Evolutionary conservation across 2,329 filamentous ascomycete genomes (phyloP), one percentile per base, ranked within the genome.

Genomic region (Piedraia hortae): DNA sequence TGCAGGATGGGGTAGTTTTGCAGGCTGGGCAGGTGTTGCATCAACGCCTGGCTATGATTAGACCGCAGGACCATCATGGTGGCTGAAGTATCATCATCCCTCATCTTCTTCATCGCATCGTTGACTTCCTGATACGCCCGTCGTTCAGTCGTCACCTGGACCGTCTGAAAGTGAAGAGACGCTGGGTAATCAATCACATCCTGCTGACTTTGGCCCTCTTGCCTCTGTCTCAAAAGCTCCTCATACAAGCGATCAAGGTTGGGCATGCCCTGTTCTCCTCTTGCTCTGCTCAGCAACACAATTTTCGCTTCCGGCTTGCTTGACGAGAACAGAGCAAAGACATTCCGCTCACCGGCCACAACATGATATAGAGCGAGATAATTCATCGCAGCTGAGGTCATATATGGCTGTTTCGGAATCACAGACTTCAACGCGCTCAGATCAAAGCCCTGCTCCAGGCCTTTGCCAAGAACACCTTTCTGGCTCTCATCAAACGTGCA

Each of bases 351-450:
- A 3, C 80, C 78, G 7, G 78, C 68, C 19, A 70, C 68, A 37
- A 97, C 71, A 45, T 99, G 85, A 26, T 90, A 91, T 13, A 97
- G 53, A 39, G 85, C 91, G 24, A 93, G 56, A 40, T 89, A 97
- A 10, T 67, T 68, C 41, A 93, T 55, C 23, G 32, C 31, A 1
- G 68, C 63, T 2, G 68, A 58, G 10, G 69, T 60, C 2, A 97
- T 62, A 37, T 97, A 97, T 1, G 69, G 58, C 20, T 58, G 53
- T 37, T 77, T 71, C 0, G 57, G 45, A 1, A 67, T 60, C 10
- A 64, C 54, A 21, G 66, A 62, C 32, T 67, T 65, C 19, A 99
- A 50, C 4, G 73, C 60, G 6, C 59, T 61, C 3, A 99, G 55
- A 33, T 91, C 78, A 35, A 99, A 97, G 0, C 85, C 88, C 34